Base-by-base conservation (phyloP, 1,284 basidiomycete genomes). In the Prillingera fragicola region DNA sequence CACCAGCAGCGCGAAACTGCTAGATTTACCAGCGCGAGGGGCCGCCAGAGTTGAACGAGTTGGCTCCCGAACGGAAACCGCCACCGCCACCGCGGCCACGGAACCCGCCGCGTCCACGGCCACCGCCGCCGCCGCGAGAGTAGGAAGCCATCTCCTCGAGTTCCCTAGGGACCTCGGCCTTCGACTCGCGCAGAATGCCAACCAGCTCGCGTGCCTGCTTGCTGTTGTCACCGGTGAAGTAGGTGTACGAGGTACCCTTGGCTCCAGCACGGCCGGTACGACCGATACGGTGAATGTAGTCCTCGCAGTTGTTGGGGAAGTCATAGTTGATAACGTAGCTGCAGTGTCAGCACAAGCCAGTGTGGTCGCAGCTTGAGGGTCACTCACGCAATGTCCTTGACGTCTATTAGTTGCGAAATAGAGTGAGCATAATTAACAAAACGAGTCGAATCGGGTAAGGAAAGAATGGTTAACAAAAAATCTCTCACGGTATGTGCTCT, bases 201-300 rank as follows among this genome's bases (percentile, higher is more conserved):
- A 97, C 76, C 13, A 98, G 79, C 65, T 98, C 94, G 38, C 90
- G 85, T 14, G 94, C 91, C 57, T 82, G 83, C 76, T 94, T 95
- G 48, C 87, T 84, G 73, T 94, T 96, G 64, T 95, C 88, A 40
- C 85, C 85, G 43, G 87, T 92, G 75, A 98, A 94, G 78, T 94
- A 97, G 10, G 91, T 96, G 74, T 87, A 95, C 5, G 91, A 89
- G 26, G 83, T 86, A 62, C 74, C 74, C 47, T 63, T 76, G 39
- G 63, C 59, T 41, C 77, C 77, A 24, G 77, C 77, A 67, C 78
- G 76, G 56, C 77, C 78, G 27, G 78, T 79, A 66, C 76, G 75
- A 60, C 75, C 75, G 52, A 77, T 77, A 67, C 75, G 74, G 67
- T 75, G 74, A 34, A 77, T 70, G 65, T 77, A 77, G 65, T 77